A percentile compares a stretch with the other conserved stretches of the same genome.
phyloP scores from a whole-genome alignment of 208 protist genomes.

The Trypanosoma scelopori region DNA sequence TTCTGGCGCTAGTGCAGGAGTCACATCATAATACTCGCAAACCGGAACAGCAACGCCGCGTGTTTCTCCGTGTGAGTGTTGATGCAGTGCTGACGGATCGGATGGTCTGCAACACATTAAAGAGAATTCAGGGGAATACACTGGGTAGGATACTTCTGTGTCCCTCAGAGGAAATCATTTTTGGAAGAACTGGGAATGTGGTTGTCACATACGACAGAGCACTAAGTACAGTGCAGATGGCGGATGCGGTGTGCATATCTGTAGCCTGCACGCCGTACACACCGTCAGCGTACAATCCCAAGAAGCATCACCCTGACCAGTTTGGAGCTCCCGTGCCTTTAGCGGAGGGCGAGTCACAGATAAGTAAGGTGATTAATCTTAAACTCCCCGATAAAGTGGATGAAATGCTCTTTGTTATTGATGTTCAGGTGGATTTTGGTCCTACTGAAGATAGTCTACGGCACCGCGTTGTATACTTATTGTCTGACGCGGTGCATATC shows the following conservation, averaged over 20 bases:
- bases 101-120: not conserved
- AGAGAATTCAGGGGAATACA: not conserved
- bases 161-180: constrained; percentile 10
- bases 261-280: not conserved
- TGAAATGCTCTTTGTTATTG: constrained; percentile 23
- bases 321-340: not conserved
- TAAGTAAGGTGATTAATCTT: not conserved
- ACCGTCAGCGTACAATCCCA: constrained; percentile 3
- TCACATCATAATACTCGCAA: not conserved
- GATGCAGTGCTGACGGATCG: constrained; percentile 12
- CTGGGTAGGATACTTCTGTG: constrained; percentile 12
- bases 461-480: constrained; percentile 3
- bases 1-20: constrained; percentile 13
- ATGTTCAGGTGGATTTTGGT: constrained; percentile 17
- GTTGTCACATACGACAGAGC: constrained; percentile 15
- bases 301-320: not conserved
- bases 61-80: constrained; percentile 26
- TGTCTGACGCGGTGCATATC: not conserved
- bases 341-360: not conserved
- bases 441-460: not conserved
- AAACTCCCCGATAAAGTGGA: not conserved
- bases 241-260: not conserved
- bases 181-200: not conserved
- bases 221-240: not conserved
- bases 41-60: not conserved